Base-by-base conservation (phyloP, 805 yeast genomes). In the Sporopachydermia quercuum region DNA sequence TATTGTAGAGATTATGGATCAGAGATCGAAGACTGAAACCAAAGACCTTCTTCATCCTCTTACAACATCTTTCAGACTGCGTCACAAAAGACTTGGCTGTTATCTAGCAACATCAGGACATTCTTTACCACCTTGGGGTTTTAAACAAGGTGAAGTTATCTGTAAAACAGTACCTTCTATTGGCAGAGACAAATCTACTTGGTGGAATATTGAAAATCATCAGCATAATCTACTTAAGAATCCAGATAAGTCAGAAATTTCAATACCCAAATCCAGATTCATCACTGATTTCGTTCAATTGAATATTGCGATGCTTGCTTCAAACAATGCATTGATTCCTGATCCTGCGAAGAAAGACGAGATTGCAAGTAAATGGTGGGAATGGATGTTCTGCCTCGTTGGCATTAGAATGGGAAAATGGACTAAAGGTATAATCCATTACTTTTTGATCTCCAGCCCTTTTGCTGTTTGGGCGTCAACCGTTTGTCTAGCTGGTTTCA, bases 61-160 rank as follows among this genome's bases (percentile, higher is more conserved):
- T 46, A 74, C 96, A 30, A 70, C 95, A 1, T 76, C 85, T 16
- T 74, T 91, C 61, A 72, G 96, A 59, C 63, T 91, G 48, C 74
- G 66, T 51, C 78, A 78, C 57, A 66, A 66, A 47, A 72, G 57
- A 5, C 57, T 85, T 51, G 80, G 81, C 35, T 93, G 96, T 57
- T 87, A 86, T 57, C 63, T 91, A 53, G 82, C 87, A 47, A 82
- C 89, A 11, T 70, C 91, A 6, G 96, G 96, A 36, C 62, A 65
- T 47, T 56, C 73, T 16, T 76, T 87, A 54, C 99, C 99, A 15
- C 76, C 75, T 14, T 91, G 99, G 99, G 99, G 98, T 15, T 91
- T 89, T 71, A 74, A 85, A 56, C 99, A 91, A 66, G 94, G 95
- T 46, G 99, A 91, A 64, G 89, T 91, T 47, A 78, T 77, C 1